Evolutionary conservation across 2,329 filamentous ascomycete genomes (phyloP).

Genomic region (Cladosporium sphaerospermum): DNA sequence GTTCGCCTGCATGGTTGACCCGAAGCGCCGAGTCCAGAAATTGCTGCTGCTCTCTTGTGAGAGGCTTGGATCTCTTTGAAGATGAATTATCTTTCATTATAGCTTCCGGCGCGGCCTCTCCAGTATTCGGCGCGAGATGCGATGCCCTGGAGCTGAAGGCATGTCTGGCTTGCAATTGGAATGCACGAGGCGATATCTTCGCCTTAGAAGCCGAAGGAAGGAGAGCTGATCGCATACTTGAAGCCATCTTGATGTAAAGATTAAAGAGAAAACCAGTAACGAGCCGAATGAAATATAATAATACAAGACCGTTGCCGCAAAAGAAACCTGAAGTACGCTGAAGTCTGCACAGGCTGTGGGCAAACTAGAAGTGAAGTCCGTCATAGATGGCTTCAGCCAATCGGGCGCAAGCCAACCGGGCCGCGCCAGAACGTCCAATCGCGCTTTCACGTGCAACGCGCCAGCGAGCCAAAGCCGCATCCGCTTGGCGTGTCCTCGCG

Average conservation of each 20-base stretch:
- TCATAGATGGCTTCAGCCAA: neutral
- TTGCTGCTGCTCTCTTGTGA: constrained; percentile 63
- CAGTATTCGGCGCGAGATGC: constrained; percentile 3
- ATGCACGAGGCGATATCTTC: constrained; percentile 24
- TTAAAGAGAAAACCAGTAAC: neutral
- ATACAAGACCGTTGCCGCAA: neutral
- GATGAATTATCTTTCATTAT: neutral
- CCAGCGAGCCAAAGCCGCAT: no score
- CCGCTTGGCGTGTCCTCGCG: no score
- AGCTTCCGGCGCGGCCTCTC: neutral
- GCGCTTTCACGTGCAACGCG: neutral
- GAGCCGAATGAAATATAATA: neutral
- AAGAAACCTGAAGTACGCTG: neutral
- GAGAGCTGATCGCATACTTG: neutral
- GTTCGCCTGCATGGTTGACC: constrained; percentile 94
- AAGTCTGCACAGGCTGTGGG: neutral
- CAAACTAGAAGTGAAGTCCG: neutral
- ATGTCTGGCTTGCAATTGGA: constrained; percentile 24
- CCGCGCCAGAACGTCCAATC: neutral
- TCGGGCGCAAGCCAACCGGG: neutral
- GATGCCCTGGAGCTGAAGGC: constrained; percentile 18
- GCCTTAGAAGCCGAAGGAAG: constrained; percentile 14
- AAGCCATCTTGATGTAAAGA: neutral
- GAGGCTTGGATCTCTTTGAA: constrained; percentile 29
- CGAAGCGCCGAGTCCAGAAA: constrained; percentile 78